Conservation (phyloP, 352 stramenopile species). For the Globisporangium sylvaticum region DNA sequence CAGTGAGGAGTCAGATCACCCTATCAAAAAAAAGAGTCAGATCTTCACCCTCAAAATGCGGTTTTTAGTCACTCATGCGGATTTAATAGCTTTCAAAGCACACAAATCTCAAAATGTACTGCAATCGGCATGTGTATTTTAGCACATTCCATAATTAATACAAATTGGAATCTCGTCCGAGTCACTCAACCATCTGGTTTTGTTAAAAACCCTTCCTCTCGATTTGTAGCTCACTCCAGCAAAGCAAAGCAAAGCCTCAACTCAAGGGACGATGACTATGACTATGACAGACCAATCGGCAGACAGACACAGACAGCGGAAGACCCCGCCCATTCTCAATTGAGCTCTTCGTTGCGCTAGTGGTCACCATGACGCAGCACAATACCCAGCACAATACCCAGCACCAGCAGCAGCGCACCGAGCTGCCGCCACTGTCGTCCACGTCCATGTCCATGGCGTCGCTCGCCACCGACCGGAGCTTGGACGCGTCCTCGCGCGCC, state of each 20-base stretch:
- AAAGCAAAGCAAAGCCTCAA: no score
- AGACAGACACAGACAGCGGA: background rate
- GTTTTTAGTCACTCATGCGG: no score
- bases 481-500: conserved; percentile 12
- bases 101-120: no score
- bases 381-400: background rate
- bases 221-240: no score
- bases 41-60: no score
- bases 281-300: no score
- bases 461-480: background rate
- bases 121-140: background rate
- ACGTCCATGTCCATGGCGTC: background rate
- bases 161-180: background rate
- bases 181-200: background rate
- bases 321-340: background rate
- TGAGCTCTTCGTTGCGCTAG: background rate
- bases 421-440: conserved; percentile 2
- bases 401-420: background rate
- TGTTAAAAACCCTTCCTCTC: background rate
- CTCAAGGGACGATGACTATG: no score
- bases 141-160: background rate
- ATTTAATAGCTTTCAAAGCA: no score
- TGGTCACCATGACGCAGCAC: background rate
- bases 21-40: no score
- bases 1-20: no score